Conservation (phyloP, 2,329 filamentous ascomycete genomes). For the Fusarium nygamai region DNA sequence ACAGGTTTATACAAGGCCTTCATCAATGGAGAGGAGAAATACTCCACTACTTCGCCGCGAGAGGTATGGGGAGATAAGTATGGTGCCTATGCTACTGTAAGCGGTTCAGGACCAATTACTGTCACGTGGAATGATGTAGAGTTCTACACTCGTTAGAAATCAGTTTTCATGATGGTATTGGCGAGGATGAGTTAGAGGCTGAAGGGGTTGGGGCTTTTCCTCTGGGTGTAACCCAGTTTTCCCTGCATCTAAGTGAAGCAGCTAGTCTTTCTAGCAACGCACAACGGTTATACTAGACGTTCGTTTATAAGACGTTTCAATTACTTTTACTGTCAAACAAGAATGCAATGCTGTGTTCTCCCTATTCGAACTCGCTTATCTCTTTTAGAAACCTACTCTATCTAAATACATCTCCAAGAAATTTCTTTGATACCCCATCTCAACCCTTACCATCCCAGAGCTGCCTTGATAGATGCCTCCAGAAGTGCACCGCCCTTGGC, state of each 20-base stretch:
- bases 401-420: background rate
- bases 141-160: background rate
- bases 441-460: conserved; percentile 10
- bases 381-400: background rate
- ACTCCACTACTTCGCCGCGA: background rate
- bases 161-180: background rate
- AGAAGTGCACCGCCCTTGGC: conserved; percentile 44
- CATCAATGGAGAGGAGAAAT: background rate
- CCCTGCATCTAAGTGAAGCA: background rate
- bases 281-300: background rate
- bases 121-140: background rate
- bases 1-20: background rate
- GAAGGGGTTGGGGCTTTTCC: background rate
- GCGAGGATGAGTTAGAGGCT: background rate
- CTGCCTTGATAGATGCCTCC: conserved; percentile 39
- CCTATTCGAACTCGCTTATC: background rate
- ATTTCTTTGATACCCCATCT: too few relatives aligned
- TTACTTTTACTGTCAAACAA: background rate
- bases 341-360: background rate
- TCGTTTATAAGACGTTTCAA: background rate
- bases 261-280: background rate
- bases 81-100: background rate
- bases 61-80: background rate
- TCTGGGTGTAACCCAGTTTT: background rate
- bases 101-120: background rate